Conservation (phyloP, 2,329 filamentous ascomycete species). For the Fusarium verticillioides region DNA sequence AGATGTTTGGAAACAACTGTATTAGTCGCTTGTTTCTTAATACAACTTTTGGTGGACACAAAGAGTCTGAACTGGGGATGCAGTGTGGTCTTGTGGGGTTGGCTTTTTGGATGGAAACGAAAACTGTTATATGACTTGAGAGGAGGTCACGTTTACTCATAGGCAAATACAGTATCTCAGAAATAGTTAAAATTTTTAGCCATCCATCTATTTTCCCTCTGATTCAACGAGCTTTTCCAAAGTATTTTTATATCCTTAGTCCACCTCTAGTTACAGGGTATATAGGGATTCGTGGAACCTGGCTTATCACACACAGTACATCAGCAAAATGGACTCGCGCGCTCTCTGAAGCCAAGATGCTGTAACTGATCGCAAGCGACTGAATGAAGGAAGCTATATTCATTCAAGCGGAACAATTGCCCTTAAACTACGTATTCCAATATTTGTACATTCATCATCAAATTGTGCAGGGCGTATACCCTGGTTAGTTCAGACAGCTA, state of each 20-base stretch:
- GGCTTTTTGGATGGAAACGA: neutral
- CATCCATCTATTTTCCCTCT: neutral
- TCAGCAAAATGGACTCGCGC: neutral
- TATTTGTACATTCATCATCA: too few species aligned
- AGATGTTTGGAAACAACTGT: neutral
- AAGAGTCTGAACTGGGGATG: neutral
- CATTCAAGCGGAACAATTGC: too few species aligned
- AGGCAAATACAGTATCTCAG: too few species aligned
- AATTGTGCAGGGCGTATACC: too few species aligned
- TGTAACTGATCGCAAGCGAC: neutral
- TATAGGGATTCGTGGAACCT: accelerated
- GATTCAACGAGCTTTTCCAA: neutral
- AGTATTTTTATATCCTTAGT: too few species aligned
- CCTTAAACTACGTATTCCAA: neutral
- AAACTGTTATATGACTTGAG: neutral
- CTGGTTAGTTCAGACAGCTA: too few species aligned
- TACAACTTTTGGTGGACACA: neutral
- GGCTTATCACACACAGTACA: accelerated
- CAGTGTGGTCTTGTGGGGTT: neutral
- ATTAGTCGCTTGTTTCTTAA: neutral
- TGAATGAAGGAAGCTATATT: accelerated
- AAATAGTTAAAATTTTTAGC: accelerated
- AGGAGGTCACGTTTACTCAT: accelerated
- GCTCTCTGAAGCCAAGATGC: neutral
- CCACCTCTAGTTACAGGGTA: neutral